A percentile compares a stretch with the other conserved stretches of the same genome.
Conservation (phyloP, 805 yeast genomes). For the Scheffersomyces coipomensis region DNA sequence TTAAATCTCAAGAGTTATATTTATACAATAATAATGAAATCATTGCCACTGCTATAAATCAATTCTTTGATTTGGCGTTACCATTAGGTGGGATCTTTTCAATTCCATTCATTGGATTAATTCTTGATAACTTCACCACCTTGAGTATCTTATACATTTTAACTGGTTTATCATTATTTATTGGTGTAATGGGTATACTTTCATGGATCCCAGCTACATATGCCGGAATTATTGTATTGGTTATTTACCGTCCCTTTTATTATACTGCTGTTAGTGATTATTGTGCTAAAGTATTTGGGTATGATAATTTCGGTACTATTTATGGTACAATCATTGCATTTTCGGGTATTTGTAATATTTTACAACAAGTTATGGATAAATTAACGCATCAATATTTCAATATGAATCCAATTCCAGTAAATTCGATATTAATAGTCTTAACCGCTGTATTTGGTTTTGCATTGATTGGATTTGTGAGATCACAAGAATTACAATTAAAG, state of each 20-base stretch:
- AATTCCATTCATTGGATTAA: constrained; percentile 81
- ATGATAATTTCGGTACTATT: constrained; percentile 85
- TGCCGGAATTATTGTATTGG: constrained; percentile 68
- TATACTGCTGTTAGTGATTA: constrained; percentile 92
- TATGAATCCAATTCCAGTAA: constrained; percentile 81
- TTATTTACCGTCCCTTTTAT: constrained; percentile 85
- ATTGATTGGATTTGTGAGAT: constrained; percentile 44
- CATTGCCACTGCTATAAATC: constrained; percentile 59
- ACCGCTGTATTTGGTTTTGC: constrained; percentile 54
- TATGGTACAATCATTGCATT: constrained; percentile 84
- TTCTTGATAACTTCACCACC: constrained; percentile 73
- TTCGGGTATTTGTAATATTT: constrained; percentile 76
- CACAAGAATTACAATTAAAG: constrained; percentile 39
- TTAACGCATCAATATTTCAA: constrained; percentile 65
- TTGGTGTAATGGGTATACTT: constrained; percentile 72
- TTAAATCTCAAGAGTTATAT: constrained; percentile 77
- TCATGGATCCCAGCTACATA: constrained; percentile 57
- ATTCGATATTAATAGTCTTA: constrained; percentile 49
- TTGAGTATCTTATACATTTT: constrained; percentile 55
- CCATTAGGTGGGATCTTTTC: constrained; percentile 88
- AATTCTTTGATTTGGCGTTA: constrained; percentile 78
- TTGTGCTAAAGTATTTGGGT: constrained; percentile 91
- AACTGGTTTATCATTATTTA: constrained; percentile 50
- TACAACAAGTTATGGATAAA: constrained; percentile 68
- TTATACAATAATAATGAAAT: constrained; percentile 51